A percentile compares a stretch with the other conserved stretches of the same genome.
phyloP scores from a whole-genome alignment of 306 rosid genomes.

The Pterocarpus santalinus region DNA sequence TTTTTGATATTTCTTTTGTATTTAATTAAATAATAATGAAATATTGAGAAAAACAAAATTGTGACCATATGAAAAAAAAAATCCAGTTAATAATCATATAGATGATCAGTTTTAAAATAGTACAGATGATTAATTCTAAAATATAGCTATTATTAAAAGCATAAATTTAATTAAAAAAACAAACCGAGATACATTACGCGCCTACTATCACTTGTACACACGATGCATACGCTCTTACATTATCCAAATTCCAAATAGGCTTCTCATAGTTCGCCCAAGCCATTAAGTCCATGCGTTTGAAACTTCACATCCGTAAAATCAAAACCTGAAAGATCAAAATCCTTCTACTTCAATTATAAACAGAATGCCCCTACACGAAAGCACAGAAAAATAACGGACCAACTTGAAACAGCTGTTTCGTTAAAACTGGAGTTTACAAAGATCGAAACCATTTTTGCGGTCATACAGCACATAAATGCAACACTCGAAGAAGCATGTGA shows the following conservation, averaged over 20 bases:
- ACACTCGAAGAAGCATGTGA: slow-evolving; percentile 46
- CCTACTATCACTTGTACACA: slow-evolving; percentile 35
- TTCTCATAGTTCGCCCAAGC: slow-evolving; percentile 44
- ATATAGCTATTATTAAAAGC: neutral
- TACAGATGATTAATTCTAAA: neutral
- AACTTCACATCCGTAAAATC: slow-evolving; percentile 54
- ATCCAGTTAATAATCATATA: neutral
- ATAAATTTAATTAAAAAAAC: neutral
- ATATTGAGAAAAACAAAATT: neutral
- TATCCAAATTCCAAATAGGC: slow-evolving; percentile 28
- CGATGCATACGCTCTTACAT: slow-evolving; percentile 24
- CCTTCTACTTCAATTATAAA: slow-evolving; percentile 52
- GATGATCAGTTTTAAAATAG: neutral
- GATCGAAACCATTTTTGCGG: slow-evolving; percentile 54
- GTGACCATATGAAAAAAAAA: neutral
- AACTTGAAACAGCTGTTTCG: slow-evolving; percentile 54
- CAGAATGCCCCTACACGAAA: slow-evolving; percentile 48
- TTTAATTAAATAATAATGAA: no score
- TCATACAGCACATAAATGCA: slow-evolving; percentile 67
- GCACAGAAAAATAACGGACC: slow-evolving; percentile 44
- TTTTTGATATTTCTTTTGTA: no score
- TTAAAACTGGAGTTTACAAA: slow-evolving; percentile 57
- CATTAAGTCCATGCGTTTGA: slow-evolving; percentile 44
- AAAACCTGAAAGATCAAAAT: slow-evolving; percentile 48
- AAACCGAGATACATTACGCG: slow-evolving; percentile 30